Percentiles rank a stretch among this genome's conserved stretches.
Conservation (phyloP, 805 yeast genomes). For the Yamadazyma olivae region DNA sequence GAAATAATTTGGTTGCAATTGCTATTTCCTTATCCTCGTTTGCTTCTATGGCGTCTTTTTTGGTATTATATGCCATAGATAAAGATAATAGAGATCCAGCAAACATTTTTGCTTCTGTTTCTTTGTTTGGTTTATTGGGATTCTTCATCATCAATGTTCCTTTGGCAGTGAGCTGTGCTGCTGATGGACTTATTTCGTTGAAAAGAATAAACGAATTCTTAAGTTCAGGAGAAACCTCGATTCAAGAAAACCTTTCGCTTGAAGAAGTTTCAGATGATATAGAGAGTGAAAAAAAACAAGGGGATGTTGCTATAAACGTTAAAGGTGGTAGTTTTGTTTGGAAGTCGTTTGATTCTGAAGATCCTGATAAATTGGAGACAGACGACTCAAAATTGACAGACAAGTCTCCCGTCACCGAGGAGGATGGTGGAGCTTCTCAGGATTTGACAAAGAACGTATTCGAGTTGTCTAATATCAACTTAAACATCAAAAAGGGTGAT, state of each 20-base stretch:
- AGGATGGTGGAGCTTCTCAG: no score
- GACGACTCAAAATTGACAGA: no score
- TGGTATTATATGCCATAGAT: constrained; percentile 32
- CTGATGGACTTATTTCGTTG: constrained; percentile 64
- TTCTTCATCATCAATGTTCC: constrained; percentile 68
- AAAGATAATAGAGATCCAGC: constrained; percentile 46
- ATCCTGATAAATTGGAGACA: no score
- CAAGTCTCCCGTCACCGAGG: no score
- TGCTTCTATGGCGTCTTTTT: constrained; percentile 59
- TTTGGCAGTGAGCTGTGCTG: constrained; percentile 60
- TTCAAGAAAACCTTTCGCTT: background rate
- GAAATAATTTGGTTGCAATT: constrained; percentile 60
- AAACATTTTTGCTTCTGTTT: constrained; percentile 63
- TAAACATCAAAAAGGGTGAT: constrained; percentile 26
- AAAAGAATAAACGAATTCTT: constrained; percentile 54
- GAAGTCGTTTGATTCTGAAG: constrained; percentile 23
- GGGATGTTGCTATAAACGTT: constrained; percentile 19
- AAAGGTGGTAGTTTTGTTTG: constrained; percentile 26
- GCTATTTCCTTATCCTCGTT: constrained; percentile 67
- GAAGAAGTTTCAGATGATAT: constrained; percentile 11
- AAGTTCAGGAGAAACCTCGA: constrained; percentile 34
- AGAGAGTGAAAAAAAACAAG: constrained; percentile 17
- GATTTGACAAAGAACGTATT: no score
- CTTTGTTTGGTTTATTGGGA: constrained; percentile 61
- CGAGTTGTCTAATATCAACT: constrained; percentile 18